Evolutionary conservation across 805 yeast genomes (phyloP).

Genomic region (Groenewaldozyma salmanticensis): DNA sequence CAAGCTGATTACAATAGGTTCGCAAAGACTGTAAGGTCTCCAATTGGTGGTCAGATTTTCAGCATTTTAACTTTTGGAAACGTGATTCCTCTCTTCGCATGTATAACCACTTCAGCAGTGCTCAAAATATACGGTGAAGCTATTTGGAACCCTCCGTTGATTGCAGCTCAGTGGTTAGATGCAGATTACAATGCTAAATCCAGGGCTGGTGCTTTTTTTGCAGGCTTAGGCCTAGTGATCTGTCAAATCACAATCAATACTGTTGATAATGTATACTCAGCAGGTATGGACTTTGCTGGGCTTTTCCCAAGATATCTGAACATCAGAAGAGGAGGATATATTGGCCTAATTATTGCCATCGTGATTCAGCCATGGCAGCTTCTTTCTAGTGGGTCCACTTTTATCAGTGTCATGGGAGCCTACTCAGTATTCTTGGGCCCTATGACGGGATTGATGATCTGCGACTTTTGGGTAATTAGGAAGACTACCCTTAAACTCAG

Average conservation of each 20-base stretch:
- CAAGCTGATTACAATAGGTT: constrained; percentile 37
- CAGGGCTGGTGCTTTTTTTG: constrained; percentile 42
- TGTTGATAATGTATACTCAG: constrained; percentile 34
- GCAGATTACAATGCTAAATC: constrained; percentile 29
- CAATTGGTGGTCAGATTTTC: constrained; percentile 31
- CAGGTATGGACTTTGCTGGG: constrained; percentile 43
- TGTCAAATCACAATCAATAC: constrained; percentile 8
- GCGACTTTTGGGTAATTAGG: constrained; percentile 35
- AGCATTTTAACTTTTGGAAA: constrained; percentile 33
- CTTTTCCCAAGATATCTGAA: constrained; percentile 35
- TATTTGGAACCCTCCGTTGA: constrained; percentile 40
- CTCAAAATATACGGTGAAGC: constrained; percentile 31
- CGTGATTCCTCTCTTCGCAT: constrained; percentile 38
- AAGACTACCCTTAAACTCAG: constrained; percentile 31
- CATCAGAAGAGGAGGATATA: constrained; percentile 37
- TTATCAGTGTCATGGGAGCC: constrained; percentile 29
- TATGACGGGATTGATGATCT: constrained; percentile 29
- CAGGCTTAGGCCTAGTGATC: constrained; percentile 20
- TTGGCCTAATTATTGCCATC: constrained; percentile 28
- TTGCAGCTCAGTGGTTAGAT: constrained; percentile 30
- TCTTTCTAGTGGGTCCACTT: constrained; percentile 28
- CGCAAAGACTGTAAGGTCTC: constrained; percentile 30
- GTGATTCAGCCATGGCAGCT: constrained; percentile 35
- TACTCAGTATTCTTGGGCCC: constrained; percentile 35
- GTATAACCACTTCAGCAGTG: constrained; percentile 37